Conservation (phyloP, 306 rosid species). For the Trifolium pratense region DNA sequence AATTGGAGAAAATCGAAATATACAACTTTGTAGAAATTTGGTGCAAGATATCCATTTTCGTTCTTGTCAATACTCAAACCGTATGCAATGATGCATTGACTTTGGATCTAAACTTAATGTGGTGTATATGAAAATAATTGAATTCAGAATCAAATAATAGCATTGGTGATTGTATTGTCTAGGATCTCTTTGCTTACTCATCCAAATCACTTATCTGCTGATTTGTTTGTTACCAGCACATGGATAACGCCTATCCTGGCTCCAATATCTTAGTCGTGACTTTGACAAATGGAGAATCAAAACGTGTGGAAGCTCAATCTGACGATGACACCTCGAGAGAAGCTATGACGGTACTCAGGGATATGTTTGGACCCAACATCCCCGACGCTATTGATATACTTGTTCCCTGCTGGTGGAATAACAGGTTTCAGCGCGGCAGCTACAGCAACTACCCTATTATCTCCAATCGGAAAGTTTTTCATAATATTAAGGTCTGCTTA, state of each 20-base stretch:
- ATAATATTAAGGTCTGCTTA: constrained; percentile 68
- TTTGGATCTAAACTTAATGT: constrained; percentile 27
- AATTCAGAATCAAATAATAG: constrained; percentile 28
- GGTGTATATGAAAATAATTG: constrained; percentile 36
- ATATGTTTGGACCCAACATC: constrained; percentile 82
- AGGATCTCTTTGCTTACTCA: constrained; percentile 26
- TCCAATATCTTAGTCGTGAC: constrained; percentile 94
- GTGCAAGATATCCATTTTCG: constrained; percentile 18
- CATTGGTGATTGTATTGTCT: constrained; percentile 41
- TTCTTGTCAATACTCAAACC: constrained; percentile 14
- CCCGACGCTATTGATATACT: constrained; percentile 83
- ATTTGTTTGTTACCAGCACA: constrained; percentile 77
- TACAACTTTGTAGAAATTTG: constrained; percentile 40
- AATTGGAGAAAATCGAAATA: constrained; percentile 28
- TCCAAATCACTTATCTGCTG: constrained; percentile 45
- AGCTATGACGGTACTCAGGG: constrained; percentile 85
- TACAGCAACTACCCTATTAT: constrained; percentile 89
- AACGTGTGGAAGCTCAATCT: constrained; percentile 90
- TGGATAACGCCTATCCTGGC: constrained; percentile 96
- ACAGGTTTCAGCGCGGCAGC: constrained; percentile 94
- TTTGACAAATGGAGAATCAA: constrained; percentile 91
- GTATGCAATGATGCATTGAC: constrained; percentile 42
- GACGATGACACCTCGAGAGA: constrained; percentile 77
- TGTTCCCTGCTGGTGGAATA: constrained; percentile 92
- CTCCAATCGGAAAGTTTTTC: constrained; percentile 59